A percentile compares a stretch with the other conserved stretches of the same genome.
Evolutionary conservation across 192 early-diverging fungal species (phyloP).

Genomic region (Obelidium mucronatum): DNA sequence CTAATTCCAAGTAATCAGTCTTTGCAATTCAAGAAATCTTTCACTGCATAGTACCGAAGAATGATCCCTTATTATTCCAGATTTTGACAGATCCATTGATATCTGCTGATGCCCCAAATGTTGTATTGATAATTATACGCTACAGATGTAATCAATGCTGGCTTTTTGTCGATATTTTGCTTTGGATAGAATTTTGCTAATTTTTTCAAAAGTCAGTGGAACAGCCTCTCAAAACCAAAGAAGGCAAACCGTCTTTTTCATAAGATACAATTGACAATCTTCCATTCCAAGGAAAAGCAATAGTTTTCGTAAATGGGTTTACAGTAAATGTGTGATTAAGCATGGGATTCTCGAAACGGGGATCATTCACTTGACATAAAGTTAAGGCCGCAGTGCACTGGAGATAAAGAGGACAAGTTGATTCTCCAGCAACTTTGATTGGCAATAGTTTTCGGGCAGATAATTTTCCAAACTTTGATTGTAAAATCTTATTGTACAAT

Average conservation of each 20-base stretch:
- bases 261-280: slow-evolving; percentile 1
- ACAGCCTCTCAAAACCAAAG: too few relatives aligned
- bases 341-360: not conserved
- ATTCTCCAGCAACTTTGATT: not conserved
- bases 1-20: slow-evolving; percentile 7
- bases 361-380: not conserved
- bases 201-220: too few relatives aligned
- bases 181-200: slow-evolving; percentile 14
- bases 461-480: slow-evolving; percentile 43
- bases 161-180: slow-evolving; percentile 3
- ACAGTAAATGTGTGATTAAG: not conserved
- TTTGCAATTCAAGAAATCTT: too few relatives aligned
- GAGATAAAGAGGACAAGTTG: not conserved
- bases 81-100: slow-evolving; percentile 38
- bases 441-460: not conserved
- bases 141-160: slow-evolving; percentile 13
- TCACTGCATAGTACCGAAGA: slow-evolving; percentile 18
- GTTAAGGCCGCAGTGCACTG: not conserved
- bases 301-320: slow-evolving; percentile 11
- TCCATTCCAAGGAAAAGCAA: slow-evolving; percentile 36
- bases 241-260: slow-evolving; percentile 18
- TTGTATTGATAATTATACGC: slow-evolving; percentile 15
- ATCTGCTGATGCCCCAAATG: slow-evolving; percentile 42
- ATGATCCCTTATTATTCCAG: slow-evolving; percentile 34
- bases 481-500: slow-evolving; percentile 8